phyloP scores from a whole-genome alignment of 495 filamentous ascomycete genomes.

The Aspergillus kassunensis region DNA sequence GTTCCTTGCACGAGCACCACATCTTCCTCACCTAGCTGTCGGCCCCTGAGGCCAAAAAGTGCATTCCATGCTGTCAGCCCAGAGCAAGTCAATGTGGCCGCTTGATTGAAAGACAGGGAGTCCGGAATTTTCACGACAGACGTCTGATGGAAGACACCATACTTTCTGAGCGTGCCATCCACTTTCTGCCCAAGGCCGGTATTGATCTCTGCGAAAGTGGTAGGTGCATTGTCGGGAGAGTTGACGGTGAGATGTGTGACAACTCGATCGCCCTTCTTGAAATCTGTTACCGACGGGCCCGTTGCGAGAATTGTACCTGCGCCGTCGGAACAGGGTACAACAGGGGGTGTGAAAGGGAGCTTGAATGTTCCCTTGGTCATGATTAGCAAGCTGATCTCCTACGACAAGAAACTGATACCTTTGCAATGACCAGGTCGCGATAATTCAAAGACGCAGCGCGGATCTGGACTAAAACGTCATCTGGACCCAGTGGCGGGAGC shows the following conservation, averaged over 20 bases:
- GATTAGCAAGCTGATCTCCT: too few relatives aligned
- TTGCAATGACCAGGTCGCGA: conserved; percentile 64
- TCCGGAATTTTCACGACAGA: conserved; percentile 42
- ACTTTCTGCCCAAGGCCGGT: conserved; percentile 59
- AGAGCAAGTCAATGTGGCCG: conserved; percentile 28
- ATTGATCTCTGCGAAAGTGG: conserved; percentile 29
- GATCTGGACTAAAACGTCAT: conserved; percentile 62
- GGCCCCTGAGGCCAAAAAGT: conserved; percentile 55
- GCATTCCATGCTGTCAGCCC: conserved; percentile 33
- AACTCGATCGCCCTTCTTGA: conserved; percentile 17
- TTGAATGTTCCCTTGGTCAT: conserved; percentile 3
- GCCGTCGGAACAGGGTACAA: conserved; percentile 64
- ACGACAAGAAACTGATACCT: conserved; percentile 23
- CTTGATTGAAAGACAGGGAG: conserved; percentile 18
- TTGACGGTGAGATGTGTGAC: conserved; percentile 10
- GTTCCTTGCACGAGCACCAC: conserved; percentile 55
- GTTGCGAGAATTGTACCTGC: conserved; percentile 58
- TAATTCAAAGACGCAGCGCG: conserved; percentile 68
- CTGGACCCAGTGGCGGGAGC: conserved; percentile 40
- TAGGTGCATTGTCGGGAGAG: conserved; percentile 44
- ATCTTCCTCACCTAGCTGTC: conserved; percentile 40
- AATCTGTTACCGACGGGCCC: conserved; percentile 13
- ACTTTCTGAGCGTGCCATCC: conserved; percentile 61
- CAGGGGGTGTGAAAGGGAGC: conserved; percentile 36
- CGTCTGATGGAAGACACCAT: conserved; percentile 75